These are phyloP conservation scores for Chaetothyriales sp. DNA, from an alignment of 2,329 filamentous ascomycete species.

Conservation along the genomic window DNA sequence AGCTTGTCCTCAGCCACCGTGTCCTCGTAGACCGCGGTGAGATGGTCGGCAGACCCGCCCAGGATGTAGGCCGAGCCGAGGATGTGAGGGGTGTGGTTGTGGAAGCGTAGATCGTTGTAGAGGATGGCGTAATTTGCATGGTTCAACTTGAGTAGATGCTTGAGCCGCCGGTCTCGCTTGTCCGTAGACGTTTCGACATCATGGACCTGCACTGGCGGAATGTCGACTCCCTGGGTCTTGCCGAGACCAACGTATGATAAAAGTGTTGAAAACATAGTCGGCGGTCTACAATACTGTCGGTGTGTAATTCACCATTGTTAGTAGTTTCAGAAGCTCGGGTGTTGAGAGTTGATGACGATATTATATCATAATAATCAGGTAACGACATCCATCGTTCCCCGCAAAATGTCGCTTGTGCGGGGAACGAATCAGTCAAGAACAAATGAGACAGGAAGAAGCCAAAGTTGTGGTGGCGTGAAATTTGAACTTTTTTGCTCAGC, in stretches of 20 bases:
- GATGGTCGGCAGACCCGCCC: constrained; percentile 57
- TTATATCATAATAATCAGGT: neutral
- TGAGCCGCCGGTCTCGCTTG: constrained; percentile 67
- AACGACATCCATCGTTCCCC: neutral
- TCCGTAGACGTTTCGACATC: constrained; percentile 68
- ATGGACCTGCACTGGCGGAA: constrained; percentile 60
- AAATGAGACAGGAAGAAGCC: neutral
- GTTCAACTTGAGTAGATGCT: constrained; percentile 81
- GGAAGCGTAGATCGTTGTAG: constrained; percentile 58
- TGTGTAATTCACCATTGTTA: neutral
- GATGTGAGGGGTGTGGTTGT: constrained; percentile 76
- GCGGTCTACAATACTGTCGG: neutral
- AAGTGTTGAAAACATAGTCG: constrained; percentile 2
- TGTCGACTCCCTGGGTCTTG: constrained; percentile 21
- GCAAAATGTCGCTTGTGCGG: neutral
- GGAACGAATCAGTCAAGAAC: neutral
- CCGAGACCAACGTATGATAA: constrained; percentile 1
- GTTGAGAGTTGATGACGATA: neutral
- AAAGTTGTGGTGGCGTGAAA: no score
- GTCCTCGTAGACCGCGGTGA: constrained; percentile 69
- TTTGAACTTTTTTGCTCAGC: no score
- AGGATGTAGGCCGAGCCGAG: constrained; percentile 76
- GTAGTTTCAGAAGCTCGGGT: neutral
- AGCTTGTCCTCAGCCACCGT: constrained; percentile 49
- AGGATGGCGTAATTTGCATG: constrained; percentile 80